Evolutionary conservation across 495 filamentous ascomycete genomes (phyloP).

Genomic region (Aspergillus funiculosus): DNA sequence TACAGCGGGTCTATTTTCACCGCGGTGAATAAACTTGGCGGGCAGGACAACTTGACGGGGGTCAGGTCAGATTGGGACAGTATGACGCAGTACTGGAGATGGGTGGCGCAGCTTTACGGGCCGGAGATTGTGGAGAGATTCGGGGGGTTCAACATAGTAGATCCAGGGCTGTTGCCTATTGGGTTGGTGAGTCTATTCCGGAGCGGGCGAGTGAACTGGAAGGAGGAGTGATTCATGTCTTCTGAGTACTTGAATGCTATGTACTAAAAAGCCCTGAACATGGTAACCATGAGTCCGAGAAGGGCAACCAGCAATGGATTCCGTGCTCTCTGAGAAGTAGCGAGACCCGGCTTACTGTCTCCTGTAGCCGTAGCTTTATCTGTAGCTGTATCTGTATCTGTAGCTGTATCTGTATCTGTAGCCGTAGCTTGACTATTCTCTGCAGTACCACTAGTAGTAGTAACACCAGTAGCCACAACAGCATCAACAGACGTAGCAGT

Average conservation of each 20-base stretch:
- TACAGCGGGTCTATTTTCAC: neutral
- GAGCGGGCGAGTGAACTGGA: conserved; percentile 13
- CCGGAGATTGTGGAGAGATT: conserved; percentile 13
- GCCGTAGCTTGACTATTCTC: no score
- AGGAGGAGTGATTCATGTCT: neutral
- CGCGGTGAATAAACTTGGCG: neutral
- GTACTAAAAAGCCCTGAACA: no score
- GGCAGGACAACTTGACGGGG: neutral
- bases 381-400: no score
- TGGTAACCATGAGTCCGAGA: no score
- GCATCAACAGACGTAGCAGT: neutral
- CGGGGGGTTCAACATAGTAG: conserved; percentile 15
- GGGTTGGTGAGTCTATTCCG: conserved; percentile 16
- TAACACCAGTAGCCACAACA: conserved; percentile 1
- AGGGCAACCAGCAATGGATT: no score
- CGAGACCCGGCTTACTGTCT: no score
- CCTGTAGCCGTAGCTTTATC: no score
- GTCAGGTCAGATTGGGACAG: conserved; percentile 1
- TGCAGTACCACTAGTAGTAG: no score
- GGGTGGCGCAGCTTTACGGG: conserved; percentile 15
- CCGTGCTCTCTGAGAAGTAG: no score
- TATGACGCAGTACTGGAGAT: conserved; percentile 14
- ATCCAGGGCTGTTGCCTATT: conserved; percentile 14
- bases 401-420: no score
- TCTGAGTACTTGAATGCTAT: no score